phyloP scores from a whole-genome alignment of 2,329 filamentous ascomycete genomes.

The Aspergillus sp. region DNA sequence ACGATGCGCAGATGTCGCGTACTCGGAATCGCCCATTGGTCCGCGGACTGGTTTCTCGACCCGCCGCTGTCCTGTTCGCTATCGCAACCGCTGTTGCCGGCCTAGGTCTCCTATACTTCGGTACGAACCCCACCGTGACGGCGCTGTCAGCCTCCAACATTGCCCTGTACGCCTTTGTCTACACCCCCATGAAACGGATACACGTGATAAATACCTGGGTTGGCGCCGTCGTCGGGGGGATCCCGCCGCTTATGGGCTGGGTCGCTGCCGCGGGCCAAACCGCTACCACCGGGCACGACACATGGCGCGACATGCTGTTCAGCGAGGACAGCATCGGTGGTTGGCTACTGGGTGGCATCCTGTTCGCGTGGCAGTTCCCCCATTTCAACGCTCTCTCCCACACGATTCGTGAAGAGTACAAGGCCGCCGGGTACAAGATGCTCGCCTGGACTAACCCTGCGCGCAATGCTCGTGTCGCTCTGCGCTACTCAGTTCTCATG shows the following conservation, averaged over 20 bases:
- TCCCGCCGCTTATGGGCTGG: constrained; percentile 98
- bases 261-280: constrained; percentile 87
- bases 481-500: constrained; percentile 82
- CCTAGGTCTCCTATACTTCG: constrained; percentile 72
- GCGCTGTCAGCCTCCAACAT: constrained; percentile 84
- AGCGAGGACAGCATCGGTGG: constrained; percentile 70
- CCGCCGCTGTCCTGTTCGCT: constrained; percentile 75
- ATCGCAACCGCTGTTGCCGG: constrained; percentile 68
- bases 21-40: constrained; percentile 89
- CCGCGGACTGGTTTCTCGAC: constrained; percentile 69
- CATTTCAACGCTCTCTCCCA: constrained; percentile 96
- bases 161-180: constrained; percentile 81
- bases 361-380: constrained; percentile 97
- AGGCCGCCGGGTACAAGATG: constrained; percentile 65
- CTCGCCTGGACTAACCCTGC: constrained; percentile 83
- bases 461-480: constrained; percentile 78
- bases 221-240: constrained; percentile 85
- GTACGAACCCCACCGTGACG: constrained; percentile 91
- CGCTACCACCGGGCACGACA: constrained; percentile 67
- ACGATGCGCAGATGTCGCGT: constrained; percentile 90
- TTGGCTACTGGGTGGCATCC: constrained; percentile 78
- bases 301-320: constrained; percentile 75
- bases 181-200: constrained; percentile 88
- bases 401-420: constrained; percentile 86
- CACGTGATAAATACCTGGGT: constrained; percentile 91